Evolutionary conservation across 768 basidiomycete genomes (phyloP), one percentile per base, ranked within the genome.

Genomic region (Auricularia heimuer): DNA sequence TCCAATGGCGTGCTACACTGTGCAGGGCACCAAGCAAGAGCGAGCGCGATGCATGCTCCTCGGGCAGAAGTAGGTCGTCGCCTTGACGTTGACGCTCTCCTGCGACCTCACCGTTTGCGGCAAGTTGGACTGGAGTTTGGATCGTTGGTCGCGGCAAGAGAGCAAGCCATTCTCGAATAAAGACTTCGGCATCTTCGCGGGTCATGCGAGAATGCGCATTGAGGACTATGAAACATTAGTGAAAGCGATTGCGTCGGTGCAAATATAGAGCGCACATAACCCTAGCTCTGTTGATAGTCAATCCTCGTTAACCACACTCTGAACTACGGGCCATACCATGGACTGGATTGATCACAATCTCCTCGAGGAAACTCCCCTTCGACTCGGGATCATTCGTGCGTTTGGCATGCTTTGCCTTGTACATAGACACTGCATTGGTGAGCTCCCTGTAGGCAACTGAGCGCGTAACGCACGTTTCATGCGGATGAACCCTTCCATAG

Each of bases 401-500:
- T 35, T 82, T 75, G 45, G 69, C 71, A 68, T 89, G 87, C 70
- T 92, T 92, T 70, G 81, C 80, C 72, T 86, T 82, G 73, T 89
- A 92, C 70, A 90, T 90, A 1, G 80, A 81, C 70, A 92, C 90
- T 92, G 68, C 11, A 64, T 65, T 18, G 7, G 54, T 34, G 29
- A 54, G 3, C 39, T 3, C 11, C 37, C 37, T 21, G 18, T 24
- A 56, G 37, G n/a, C 62, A 62, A 6, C 21, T 12, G 29, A 70
- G 75, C 86, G 8, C 62, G 24, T 10, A 12, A 8, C 56, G 11
- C 33, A 90, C 90, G 45, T 74, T 88, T 89, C 78, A 88, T 90
- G 77, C 86, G 83, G 63, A 92, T 89, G 64, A 86, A 85, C 3
- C 86, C 83, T 69, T 92, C 90, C 0, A 88, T 89, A 0, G 90